A percentile compares a stretch with the other conserved stretches of the same genome.
Evolutionary conservation across 225 moss, liverwort and hornwort genomes (phyloP).

Genomic region (Lunularia cruciata): DNA sequence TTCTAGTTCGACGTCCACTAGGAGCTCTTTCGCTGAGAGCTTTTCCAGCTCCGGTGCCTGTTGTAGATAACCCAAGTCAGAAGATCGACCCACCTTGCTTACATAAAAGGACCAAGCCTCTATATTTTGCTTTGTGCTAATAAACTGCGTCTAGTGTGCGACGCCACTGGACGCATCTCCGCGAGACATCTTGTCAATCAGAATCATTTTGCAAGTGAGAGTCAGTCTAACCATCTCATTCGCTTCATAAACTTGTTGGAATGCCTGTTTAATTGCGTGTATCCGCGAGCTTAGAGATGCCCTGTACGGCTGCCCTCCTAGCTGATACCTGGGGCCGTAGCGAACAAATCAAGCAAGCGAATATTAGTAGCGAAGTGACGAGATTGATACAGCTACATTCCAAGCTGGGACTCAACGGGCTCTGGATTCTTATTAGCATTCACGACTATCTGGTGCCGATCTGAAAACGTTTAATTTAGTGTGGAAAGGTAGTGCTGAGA

Average conservation of each 20-base stretch:
- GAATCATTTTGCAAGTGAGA: not conserved
- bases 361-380: not conserved
- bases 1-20: slow-evolving; percentile 67
- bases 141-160: too few species aligned
- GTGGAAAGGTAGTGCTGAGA: too few species aligned
- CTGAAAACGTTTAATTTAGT: too few species aligned
- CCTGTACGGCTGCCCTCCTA: slow-evolving; percentile 49
- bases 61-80: not conserved
- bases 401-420: not conserved
- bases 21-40: slow-evolving; percentile 54
- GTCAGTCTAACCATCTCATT: slow-evolving; percentile 45
- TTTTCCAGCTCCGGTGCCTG: slow-evolving; percentile 77
- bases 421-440: not conserved
- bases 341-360: not conserved
- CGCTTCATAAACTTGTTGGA: slow-evolving; percentile 56
- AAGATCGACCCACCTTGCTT: not conserved
- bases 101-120: too few species aligned
- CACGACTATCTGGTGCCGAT: not conserved
- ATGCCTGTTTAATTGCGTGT: slow-evolving; percentile 37
- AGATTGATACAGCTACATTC: not conserved
- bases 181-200: too few species aligned
- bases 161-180: too few species aligned
- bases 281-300: slow-evolving; percentile 39
- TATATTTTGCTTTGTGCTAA: not conserved
- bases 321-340: slow-evolving; percentile 69